Base-by-base conservation (phyloP, 768 basidiomycete genomes). In the Lentinula boryana region DNA sequence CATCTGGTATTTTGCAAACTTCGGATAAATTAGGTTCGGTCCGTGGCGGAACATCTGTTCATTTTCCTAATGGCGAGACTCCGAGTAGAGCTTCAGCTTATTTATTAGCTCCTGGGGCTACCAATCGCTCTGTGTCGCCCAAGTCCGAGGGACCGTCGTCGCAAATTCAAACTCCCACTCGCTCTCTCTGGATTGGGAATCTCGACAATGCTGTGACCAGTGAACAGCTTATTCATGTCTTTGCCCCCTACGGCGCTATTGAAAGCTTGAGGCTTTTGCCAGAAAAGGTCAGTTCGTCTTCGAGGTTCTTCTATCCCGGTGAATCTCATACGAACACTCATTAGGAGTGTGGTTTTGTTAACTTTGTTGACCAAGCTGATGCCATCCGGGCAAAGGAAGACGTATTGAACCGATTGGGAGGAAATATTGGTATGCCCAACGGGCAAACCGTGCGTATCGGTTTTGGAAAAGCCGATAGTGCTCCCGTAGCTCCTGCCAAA, bases 331-430 rank as follows among this genome's bases (percentile, higher is more conserved):
- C 51, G 33, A 55, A 55, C 61, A 38, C 7, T 38, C 36, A 27
- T 40, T 62, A 98, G 95, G 95, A 97, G 72, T 99, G 97, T 70
- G 97, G 96, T 8, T 99, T 99, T 71, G 96, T 99, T 70, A 99
- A 99, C 71, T 99, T 97, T 71, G 93, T 97, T 49, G 95, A 97
- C 64, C 90, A 92, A 70, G 82, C 86, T 1, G 96, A 98, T 72
- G 96, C 96, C n/a, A 88, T 98, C 64, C 87, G 93, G 61, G 97
- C 97, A 12, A 96, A 97, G 70, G 97, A 99, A 31, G 97, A 99
- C 73, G 95, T 99, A 43, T 80, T 97, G 58, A 98, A 96, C 72
- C 87, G 96, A 23, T 83, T 98, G 27, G 94, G 94, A 51, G 95
- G 96, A 6, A 91, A 93, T 65, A 94, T 97, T 62, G 90, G 91